These are phyloP conservation scores for Niebla homalea DNA, from an alignment of 495 filamentous ascomycete species.

Conservation along the genomic window DNA sequence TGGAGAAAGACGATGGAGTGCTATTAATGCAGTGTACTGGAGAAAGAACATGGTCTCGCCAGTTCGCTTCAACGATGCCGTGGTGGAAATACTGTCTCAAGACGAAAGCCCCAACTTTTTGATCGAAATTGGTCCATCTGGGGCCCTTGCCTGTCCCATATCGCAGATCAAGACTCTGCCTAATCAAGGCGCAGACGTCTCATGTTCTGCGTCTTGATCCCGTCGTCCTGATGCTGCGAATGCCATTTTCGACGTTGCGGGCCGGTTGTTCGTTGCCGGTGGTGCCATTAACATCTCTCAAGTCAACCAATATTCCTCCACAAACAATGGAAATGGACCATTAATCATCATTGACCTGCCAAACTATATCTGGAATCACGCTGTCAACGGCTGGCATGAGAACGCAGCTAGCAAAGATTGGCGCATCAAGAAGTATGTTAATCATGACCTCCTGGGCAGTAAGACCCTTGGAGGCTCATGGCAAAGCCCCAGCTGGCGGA, in stretches of 20 bases:
- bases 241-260: not conserved
- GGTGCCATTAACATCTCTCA: not conserved
- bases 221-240: not conserved
- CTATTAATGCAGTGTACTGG: constrained; percentile 19
- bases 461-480: constrained; percentile 22
- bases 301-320: constrained; percentile 5
- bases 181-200: not conserved
- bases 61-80: constrained; percentile 23
- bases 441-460: constrained; percentile 33
- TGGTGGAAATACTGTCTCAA: constrained; percentile 4
- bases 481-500: constrained; percentile 28
- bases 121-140: constrained; percentile 24
- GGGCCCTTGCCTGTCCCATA: constrained; percentile 21
- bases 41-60: constrained; percentile 20
- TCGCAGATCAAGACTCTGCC: constrained; percentile 15
- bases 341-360: constrained; percentile 17
- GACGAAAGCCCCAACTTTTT: constrained; percentile 5
- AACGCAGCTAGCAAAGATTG: constrained; percentile 21
- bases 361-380: constrained; percentile 20
- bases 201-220: not conserved
- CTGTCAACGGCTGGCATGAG: constrained; percentile 31
- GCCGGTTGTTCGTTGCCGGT: constrained; percentile 9
- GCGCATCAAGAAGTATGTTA: constrained; percentile 29
- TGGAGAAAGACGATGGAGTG: constrained; percentile 13
- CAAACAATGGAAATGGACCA: not conserved